Conservation (phyloP, 2,329 filamentous ascomycete species). For the Zymoseptoria brevis region DNA sequence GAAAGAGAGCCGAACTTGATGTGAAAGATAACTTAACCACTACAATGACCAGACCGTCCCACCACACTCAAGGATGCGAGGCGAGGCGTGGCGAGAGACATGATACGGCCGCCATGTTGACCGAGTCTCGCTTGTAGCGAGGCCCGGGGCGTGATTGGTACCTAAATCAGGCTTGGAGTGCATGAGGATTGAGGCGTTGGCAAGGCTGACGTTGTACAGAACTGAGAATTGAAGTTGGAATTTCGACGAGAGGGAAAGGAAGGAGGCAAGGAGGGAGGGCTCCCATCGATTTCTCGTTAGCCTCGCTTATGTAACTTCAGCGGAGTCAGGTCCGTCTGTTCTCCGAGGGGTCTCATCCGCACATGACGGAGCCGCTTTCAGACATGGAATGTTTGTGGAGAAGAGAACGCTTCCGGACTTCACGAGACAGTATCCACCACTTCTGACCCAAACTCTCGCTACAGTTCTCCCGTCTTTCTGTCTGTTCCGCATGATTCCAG, state of each 20-base stretch:
- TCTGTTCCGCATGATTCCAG: neutral
- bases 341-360: no score
- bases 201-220: neutral
- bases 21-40: no score
- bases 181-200: neutral
- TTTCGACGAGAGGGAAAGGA: neutral
- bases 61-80: neutral
- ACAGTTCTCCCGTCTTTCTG: neutral
- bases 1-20: no score
- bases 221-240: neutral
- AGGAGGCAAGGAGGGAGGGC: no score
- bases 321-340: no score
- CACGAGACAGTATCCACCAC: neutral
- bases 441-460: neutral
- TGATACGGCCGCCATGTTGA: neutral
- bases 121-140: neutral
- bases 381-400: neutral
- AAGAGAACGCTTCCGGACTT: neutral
- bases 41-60: neutral
- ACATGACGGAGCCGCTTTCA: no score
- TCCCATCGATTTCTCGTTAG: no score
- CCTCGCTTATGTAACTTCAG: no score
- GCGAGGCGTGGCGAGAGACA: neutral
- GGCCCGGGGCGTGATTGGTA: neutral
- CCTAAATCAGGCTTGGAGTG: neutral